These are phyloP conservation scores for Chiua virens DNA, from an alignment of 768 basidiomycete species.

Conservation along the genomic window DNA sequence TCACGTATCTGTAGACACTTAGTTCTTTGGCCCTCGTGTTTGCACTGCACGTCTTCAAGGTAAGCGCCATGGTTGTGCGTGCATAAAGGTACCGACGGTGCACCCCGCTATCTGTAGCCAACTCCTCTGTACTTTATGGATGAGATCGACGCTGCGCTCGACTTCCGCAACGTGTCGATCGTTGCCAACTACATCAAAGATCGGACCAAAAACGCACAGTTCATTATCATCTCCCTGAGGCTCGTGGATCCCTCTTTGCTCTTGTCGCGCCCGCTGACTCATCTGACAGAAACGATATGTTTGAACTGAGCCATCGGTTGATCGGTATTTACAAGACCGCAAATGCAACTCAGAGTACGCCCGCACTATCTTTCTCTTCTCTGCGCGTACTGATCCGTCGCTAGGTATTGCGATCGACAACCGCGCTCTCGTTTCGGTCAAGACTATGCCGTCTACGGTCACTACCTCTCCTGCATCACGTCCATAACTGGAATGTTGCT, in stretches of 20 bases:
- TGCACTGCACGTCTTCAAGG: conserved; percentile 97
- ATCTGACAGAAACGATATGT: conserved; percentile 84
- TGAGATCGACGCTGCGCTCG: conserved; percentile 92
- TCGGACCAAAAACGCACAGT: conserved; percentile 94
- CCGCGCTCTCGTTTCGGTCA: conserved; percentile 46
- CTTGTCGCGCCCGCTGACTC: background rate
- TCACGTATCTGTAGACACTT: conserved; percentile 58
- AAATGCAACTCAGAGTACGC: conserved; percentile 79
- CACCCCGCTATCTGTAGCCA: conserved; percentile 55
- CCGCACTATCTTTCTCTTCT: background rate
- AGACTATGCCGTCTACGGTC: background rate
- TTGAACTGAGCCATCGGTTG: conserved; percentile 93
- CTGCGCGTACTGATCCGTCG: background rate
- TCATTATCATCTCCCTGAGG: conserved; percentile 98
- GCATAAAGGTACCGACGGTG: background rate
- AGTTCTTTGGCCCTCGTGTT: conserved; percentile 96
- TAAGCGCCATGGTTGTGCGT: conserved; percentile 23
- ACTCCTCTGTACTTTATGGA: conserved; percentile 99
- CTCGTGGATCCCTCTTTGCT: conserved; percentile 27
- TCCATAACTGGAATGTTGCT: background rate
- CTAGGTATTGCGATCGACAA: conserved; percentile 82
- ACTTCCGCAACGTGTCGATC: conserved; percentile 98
- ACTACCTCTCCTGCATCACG: conserved; percentile 4
- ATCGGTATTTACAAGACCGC: conserved; percentile 99
- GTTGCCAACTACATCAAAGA: conserved; percentile 99